A percentile compares a stretch with the other conserved stretches of the same genome.
Evolutionary conservation across 2,329 filamentous ascomycete species (phyloP).

Genomic region (Aureobasidium lini): DNA sequence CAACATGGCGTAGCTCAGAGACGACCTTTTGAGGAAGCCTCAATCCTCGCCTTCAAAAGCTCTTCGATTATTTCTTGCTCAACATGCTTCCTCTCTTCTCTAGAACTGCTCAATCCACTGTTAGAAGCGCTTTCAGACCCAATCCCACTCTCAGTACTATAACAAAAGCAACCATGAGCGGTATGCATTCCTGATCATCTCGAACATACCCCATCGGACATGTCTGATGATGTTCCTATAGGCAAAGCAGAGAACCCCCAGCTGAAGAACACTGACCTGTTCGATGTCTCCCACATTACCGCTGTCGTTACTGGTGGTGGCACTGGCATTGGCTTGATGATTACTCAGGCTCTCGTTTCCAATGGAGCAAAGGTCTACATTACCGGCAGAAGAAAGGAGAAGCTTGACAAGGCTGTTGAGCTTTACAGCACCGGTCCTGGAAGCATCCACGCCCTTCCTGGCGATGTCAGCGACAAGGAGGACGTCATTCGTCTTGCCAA

Average conservation of each 20-base stretch:
- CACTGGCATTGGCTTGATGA: conserved; percentile 36
- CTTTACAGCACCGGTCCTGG: conserved; percentile 41
- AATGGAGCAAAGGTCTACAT: conserved; percentile 41
- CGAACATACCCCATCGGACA: neutral
- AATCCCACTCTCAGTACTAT: conserved; percentile 12
- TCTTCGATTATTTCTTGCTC: neutral
- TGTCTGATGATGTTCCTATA: conserved; percentile 1
- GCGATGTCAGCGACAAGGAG: conserved; percentile 46
- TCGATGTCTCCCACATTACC: conserved; percentile 40
- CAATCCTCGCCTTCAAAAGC: neutral
- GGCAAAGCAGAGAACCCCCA: conserved; percentile 29
- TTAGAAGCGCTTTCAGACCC: conserved; percentile 16
- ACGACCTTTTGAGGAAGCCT: neutral
- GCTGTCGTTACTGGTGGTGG: conserved; percentile 40
- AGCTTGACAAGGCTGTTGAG: conserved; percentile 38
- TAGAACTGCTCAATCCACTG: conserved; percentile 16
- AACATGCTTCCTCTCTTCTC: conserved; percentile 18
- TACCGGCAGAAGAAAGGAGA: conserved; percentile 38
- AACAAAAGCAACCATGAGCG: conserved; percentile 19
- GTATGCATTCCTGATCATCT: neutral
- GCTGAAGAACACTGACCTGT: conserved; percentile 35
- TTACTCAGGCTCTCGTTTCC: conserved; percentile 28
- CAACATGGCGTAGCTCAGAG: conserved; percentile 8
- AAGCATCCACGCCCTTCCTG: conserved; percentile 29
- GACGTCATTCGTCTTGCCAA: conserved; percentile 37